Percentiles rank a stretch among this genome's conserved stretches.
Evolutionary conservation across 169 alveolate genomes (phyloP).

Genomic region (Amoebophrya sp.): DNA sequence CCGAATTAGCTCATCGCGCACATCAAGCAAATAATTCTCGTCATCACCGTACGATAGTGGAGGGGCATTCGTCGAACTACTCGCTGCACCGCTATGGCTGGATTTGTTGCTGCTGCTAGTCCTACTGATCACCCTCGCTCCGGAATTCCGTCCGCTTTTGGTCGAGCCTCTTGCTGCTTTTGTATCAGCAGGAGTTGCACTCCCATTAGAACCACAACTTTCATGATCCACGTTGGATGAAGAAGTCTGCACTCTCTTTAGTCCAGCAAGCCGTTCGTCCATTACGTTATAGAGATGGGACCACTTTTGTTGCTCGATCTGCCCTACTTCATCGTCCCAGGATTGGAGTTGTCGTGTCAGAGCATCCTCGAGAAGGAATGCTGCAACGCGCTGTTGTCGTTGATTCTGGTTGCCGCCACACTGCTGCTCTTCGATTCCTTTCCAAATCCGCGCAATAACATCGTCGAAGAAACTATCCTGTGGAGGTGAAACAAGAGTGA

Average conservation of each 20-base stretch:
- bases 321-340: background rate
- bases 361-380: background rate
- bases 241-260: too few relatives aligned
- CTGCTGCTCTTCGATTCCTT: too few relatives aligned
- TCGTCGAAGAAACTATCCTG: too few relatives aligned
- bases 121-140: too few relatives aligned
- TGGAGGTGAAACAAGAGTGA: too few relatives aligned
- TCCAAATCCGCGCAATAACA: too few relatives aligned
- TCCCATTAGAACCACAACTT: background rate
- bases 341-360: background rate
- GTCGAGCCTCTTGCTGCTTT: background rate
- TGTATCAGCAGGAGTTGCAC: background rate
- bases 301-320: background rate
- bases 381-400: background rate
- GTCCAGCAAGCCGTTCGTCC: background rate
- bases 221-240: background rate
- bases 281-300: background rate
- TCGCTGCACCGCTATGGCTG: background rate
- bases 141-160: too few relatives aligned
- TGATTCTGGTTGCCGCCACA: too few relatives aligned
- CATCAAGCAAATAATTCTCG: background rate
- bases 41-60: background rate
- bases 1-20: background rate
- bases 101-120: background rate
- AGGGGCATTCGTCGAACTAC: background rate